Evolutionary conservation across 2,329 filamentous ascomycete genomes (phyloP), one percentile per base, ranked within the genome.

Genomic region (Ophiostoma triangulosporum): DNA sequence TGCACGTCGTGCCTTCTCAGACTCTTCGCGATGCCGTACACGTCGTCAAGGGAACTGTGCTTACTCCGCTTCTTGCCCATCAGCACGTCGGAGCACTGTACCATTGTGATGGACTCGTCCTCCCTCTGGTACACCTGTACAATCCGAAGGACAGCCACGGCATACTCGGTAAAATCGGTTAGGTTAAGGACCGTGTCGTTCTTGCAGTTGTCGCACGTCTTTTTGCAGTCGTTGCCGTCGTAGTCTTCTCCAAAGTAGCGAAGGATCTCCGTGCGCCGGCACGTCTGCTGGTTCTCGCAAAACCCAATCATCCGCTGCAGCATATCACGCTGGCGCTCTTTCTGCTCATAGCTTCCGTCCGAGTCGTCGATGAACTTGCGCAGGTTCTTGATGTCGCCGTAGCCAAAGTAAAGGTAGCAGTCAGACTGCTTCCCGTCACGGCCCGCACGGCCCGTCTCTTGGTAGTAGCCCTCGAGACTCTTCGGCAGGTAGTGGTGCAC

Each of bases 381-480:
- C 26, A 95, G 72, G 52, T 79, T 76, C 49, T 74, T 77, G 51
- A 85, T 82, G 65, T 98, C 93, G 56, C 72, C 76, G 63, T 88
- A 95, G 45, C 81, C 80, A 62, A 93, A 98, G 68, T 84, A 97
- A 14, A 98, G 76, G 65, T 90, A 93, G 69, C 93, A 98, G 55
- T 86, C 83, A 6, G 93, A 96, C 20, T 76, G 77, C 60, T 88
- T 81, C 8, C 91, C 91, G 65, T 98, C 93, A 65, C 93, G 81
- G 6, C 93, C 93, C 55, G 94, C 93, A 61, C 93, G 85, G 1
- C 93, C 93, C 45, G 93, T 98, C 67, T 98, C 93, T 65, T 98
- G 93, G 64, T 98, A 98, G 66, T 98, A 98, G 0, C 93, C 93
- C 69, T 98, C 93, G 52, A 98, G 72, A 62, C 88, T 96, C 68